Conservation (phyloP, 495 filamentous ascomycete genomes). For the Aspergillus asperescens region DNA sequence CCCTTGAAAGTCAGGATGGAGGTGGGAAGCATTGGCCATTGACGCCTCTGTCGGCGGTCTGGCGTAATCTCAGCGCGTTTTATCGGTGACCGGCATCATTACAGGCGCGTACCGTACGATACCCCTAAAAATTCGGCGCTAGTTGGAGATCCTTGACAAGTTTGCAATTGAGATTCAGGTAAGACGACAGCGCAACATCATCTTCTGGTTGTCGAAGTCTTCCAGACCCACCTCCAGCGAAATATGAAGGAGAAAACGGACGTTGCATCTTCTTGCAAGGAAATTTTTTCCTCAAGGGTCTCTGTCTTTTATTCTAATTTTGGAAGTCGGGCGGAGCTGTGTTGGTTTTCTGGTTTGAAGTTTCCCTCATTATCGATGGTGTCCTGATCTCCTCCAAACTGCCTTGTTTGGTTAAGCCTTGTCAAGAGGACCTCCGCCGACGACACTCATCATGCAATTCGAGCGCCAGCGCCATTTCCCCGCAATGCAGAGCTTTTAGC, state of each 20-base stretch:
- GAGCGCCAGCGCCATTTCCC: conserved; percentile 10
- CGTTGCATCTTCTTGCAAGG: background rate
- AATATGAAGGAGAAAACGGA: background rate
- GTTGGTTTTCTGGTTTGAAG: background rate
- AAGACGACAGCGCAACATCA: conserved; percentile 12
- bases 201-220: background rate
- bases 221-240: background rate
- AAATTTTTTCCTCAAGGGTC: background rate
- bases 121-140: conserved; percentile 18
- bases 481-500: conserved; percentile 16
- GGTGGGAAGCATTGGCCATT: too few species aligned
- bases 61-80: conserved; percentile 4
- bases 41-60: conserved; percentile 18
- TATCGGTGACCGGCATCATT: conserved; percentile 18
- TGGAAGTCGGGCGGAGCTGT: background rate
- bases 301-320: background rate
- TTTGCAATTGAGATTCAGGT: conserved; percentile 18
- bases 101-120: conserved; percentile 19
- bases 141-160: conserved; percentile 31
- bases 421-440: conserved; percentile 7
- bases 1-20: too few species aligned
- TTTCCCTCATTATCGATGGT: background rate
- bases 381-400: conserved; percentile 10
- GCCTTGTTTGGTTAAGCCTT: conserved; percentile 11
- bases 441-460: background rate